These are phyloP conservation scores for Samsoniella hepiali DNA, from an alignment of 2,329 filamentous ascomycete species.

Conservation along the genomic window DNA sequence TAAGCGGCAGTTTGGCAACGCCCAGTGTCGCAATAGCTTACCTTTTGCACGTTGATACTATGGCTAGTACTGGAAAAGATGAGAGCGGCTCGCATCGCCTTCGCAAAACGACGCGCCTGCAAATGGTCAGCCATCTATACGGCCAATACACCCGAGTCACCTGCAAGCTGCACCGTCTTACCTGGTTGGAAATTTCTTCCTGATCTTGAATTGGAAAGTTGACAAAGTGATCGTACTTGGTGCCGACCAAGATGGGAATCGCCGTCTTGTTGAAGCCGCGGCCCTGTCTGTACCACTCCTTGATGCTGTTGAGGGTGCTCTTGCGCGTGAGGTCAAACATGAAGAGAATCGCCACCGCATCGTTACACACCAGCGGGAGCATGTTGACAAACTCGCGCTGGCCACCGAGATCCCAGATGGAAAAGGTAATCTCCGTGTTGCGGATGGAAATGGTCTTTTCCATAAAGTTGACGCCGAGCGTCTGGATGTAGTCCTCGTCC, in stretches of 20 bases:
- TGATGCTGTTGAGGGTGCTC: conserved; percentile 98
- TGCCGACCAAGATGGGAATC: conserved; percentile 96
- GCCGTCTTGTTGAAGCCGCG: conserved; percentile 99
- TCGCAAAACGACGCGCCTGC: conserved; percentile 92
- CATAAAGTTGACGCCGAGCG: conserved; percentile 98
- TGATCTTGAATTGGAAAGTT: conserved; percentile 97
- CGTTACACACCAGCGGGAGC: conserved; percentile 98
- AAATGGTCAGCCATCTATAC: conserved; percentile 17
- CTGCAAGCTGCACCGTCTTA: conserved; percentile 36
- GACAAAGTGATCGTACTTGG: conserved; percentile 99
- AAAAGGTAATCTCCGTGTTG: conserved; percentile 99
- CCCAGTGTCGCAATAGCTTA: conserved; percentile 35
- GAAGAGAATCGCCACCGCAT: conserved; percentile 96
- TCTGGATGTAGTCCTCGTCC: conserved; percentile 99
- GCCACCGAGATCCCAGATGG: conserved; percentile 97
- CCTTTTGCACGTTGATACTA: conserved; percentile 99
- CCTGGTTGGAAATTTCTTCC: conserved; percentile 96
- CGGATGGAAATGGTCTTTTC: conserved; percentile 99
- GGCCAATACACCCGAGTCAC: not conserved
- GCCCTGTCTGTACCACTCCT: conserved; percentile 98
- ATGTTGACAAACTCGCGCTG: conserved; percentile 99
- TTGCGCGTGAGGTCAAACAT: conserved; percentile 99
- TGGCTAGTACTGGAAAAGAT: conserved; percentile 99
- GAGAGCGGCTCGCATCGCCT: conserved; percentile 94
- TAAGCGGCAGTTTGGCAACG: conserved; percentile 11